Evolutionary conservation across 1,284 basidiomycete species (phyloP).

Genomic region (Cystobasidiaceae sp.): DNA sequence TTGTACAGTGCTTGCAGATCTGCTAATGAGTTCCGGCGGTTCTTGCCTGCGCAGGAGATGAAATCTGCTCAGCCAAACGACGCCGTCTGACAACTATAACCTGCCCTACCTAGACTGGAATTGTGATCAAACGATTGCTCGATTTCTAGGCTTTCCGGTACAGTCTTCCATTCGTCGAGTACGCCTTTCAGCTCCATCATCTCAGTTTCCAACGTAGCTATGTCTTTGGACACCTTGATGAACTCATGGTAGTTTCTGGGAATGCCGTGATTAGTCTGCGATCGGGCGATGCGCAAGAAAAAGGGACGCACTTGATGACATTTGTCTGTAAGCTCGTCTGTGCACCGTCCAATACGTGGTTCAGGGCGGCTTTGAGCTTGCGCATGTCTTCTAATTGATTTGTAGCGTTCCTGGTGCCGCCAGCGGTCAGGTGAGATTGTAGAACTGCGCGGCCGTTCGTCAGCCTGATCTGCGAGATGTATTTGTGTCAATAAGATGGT

Average conservation of each 20-base stretch:
- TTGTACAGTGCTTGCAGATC: constrained; percentile 91
- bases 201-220: constrained; percentile 91
- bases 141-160: constrained; percentile 86
- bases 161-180: constrained; percentile 87
- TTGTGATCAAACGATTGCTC: constrained; percentile 43
- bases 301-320: constrained; percentile 18
- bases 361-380: constrained; percentile 18
- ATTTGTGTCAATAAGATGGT: background rate
- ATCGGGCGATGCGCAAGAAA: background rate
- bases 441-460: no score
- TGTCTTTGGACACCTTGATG: constrained; percentile 93
- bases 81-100: no score
- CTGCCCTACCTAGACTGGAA: constrained; percentile 1
- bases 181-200: constrained; percentile 95
- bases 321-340: constrained; percentile 21
- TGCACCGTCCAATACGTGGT: constrained; percentile 2
- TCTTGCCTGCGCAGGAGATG: constrained; percentile 49
- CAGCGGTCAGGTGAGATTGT: background rate
- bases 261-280: background rate
- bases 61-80: background rate
- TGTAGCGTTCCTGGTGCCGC: background rate
- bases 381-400: constrained; percentile 21
- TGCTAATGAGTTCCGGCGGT: constrained; percentile 73
- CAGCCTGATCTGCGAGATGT: no score
- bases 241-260: constrained; percentile 75